Percentiles rank a stretch among this genome's conserved stretches.
Conservation (phyloP, 2,329 filamentous ascomycete genomes). For the Monosporascus cannonballus region DNA sequence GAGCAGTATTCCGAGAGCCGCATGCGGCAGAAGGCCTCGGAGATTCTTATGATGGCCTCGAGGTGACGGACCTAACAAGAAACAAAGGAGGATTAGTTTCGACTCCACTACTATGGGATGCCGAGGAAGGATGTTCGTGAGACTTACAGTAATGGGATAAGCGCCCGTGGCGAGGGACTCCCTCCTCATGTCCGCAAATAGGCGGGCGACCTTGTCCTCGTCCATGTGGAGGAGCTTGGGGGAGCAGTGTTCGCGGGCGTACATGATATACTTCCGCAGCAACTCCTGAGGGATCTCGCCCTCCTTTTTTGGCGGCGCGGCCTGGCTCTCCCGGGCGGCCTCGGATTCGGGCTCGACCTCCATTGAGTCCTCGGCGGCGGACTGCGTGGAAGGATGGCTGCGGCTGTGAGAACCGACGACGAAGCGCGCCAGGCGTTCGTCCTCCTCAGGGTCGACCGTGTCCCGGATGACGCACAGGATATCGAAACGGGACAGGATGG, state of each 20-base stretch:
- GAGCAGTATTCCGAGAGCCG: constrained; percentile 94
- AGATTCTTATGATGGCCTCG: constrained; percentile 94
- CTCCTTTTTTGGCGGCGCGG: constrained; percentile 30
- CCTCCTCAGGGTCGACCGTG: constrained; percentile 85
- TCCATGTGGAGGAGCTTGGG: constrained; percentile 97
- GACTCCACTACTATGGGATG: neutral
- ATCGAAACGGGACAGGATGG: constrained; percentile 95
- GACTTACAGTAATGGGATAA: constrained; percentile 93
- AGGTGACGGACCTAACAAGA: constrained; percentile 76
- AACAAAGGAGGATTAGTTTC: constrained; percentile 11
- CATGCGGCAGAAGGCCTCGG: constrained; percentile 95
- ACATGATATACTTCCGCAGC: constrained; percentile 93
- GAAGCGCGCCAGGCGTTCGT: constrained; percentile 89
- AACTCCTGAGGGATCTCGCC: constrained; percentile 86
- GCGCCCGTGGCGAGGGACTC: constrained; percentile 91
- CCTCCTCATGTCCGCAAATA: constrained; percentile 94
- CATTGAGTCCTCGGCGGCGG: constrained; percentile 47
- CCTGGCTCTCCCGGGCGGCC: constrained; percentile 22
- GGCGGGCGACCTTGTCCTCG: constrained; percentile 87
- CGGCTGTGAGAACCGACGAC: constrained; percentile 92
- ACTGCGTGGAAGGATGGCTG: constrained; percentile 61
- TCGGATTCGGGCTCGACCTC: constrained; percentile 55
- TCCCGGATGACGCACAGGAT: constrained; percentile 95
- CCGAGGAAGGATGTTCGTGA: neutral
- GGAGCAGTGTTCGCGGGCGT: constrained; percentile 79